Conservation (phyloP, 1,284 basidiomycete species). For the Papiliotrema fonsecae region DNA sequence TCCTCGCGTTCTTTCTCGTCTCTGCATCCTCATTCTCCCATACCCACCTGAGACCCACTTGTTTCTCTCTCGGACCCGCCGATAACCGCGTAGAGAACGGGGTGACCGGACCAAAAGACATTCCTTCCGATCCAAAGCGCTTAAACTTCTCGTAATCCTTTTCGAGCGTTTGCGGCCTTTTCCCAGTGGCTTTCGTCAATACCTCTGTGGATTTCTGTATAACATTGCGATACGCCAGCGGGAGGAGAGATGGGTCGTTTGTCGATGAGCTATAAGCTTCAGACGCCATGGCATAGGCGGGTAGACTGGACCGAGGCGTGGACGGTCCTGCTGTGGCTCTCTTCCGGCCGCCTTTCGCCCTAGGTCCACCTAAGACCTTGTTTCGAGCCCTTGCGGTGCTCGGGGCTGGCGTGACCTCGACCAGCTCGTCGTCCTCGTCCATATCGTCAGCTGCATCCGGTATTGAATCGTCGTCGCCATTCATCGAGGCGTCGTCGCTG, state of each 20-base stretch:
- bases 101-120: conserved; percentile 24
- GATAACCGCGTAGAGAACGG: conserved; percentile 27
- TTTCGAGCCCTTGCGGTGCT: not conserved
- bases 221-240: conserved; percentile 10
- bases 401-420: not conserved
- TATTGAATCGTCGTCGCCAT: conserved; percentile 2
- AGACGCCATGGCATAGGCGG: not conserved
- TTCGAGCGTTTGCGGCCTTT: not conserved
- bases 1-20: conserved; percentile 5
- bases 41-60: conserved; percentile 7
- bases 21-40: conserved; percentile 3
- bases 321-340: not conserved
- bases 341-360: not conserved
- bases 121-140: conserved; percentile 8
- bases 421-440: conserved; percentile 5
- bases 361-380: not conserved
- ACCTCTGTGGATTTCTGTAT: conserved; percentile 7
- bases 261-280: not conserved
- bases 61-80: conserved; percentile 5
- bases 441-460: conserved; percentile 9
- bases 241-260: not conserved
- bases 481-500: conserved; percentile 9
- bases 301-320: not conserved
- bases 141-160: conserved; percentile 8
- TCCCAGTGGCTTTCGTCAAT: not conserved